Evolutionary conservation across 1,284 basidiomycete genomes (phyloP), one percentile per base, ranked within the genome.

Genomic region (Trametes pubescens): DNA sequence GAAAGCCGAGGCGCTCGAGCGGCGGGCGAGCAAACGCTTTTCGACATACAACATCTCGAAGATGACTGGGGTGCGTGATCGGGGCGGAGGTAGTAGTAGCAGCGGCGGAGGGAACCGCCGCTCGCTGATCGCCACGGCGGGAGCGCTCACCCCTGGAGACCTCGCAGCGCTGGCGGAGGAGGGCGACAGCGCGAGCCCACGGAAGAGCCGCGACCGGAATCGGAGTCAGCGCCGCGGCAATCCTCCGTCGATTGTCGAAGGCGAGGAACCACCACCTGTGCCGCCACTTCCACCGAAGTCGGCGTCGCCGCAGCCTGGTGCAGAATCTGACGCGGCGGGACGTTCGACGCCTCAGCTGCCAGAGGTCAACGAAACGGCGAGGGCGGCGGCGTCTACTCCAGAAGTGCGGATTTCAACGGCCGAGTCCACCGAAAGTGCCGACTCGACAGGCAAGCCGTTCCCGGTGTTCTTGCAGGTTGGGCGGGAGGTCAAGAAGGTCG

Each of bases 1-100:
- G 76, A 89, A 91, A 68, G 89, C 88, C 48, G 96, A 98, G 69
- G 87, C 91, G 0, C 84, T 98, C 21, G 95, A 97, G 73, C 88
- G 97, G 11, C 85, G 97, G 46, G 97, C 97, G 4, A 96, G 94
- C 29, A 99, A 99, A 75, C 91, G 97, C 0, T 99, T 97, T 80
- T 98, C 96, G 59, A 93, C 93, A 0, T 99, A 98, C 76, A 95
- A 96, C 57, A 94, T 98, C 73, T 92, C 93, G 69, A 98, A 97
- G 80, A 97, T 99, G 89, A 91, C 94, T 0, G 87, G 89, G 18
- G 65, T 81, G 75, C 67, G 78, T 75, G 84, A 65, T 77, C 84
- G 58, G 38, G 64, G 70, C 24, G 77, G 81, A 60, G 72, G 81
- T 2, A 75, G 51, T 75, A 83, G 59, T 21, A 51, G 65, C 32